Conservation (phyloP, 2,329 filamentous ascomycete genomes). For the Clarireedia monteithiana region DNA sequence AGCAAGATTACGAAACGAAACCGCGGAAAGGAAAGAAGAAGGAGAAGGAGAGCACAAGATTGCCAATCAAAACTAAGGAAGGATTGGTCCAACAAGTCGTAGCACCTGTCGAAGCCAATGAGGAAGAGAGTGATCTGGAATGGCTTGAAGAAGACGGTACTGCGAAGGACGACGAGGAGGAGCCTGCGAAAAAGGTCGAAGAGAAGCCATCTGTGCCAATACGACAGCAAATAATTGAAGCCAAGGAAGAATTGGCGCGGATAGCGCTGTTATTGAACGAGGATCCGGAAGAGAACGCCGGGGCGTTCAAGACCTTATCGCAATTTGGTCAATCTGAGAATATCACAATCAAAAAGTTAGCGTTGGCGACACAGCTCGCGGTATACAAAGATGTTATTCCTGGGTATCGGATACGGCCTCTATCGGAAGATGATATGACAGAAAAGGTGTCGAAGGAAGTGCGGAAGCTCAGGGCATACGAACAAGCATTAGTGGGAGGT, state of each 20-base stretch:
- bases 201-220: slow-evolving; percentile 59
- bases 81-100: slow-evolving; percentile 60
- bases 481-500: slow-evolving; percentile 76
- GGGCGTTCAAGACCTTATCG: slow-evolving; percentile 69
- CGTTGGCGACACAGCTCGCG: slow-evolving; percentile 76
- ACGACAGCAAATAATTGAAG: slow-evolving; percentile 72
- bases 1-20: slow-evolving; percentile 81
- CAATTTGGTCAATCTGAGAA: slow-evolving; percentile 65
- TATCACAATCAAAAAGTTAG: slow-evolving; percentile 73
- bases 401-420: slow-evolving; percentile 84
- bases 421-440: slow-evolving; percentile 64
- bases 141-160: slow-evolving; percentile 51
- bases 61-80: slow-evolving; percentile 82
- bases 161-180: slow-evolving; percentile 36
- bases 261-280: slow-evolving; percentile 79
- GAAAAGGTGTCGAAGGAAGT: slow-evolving; percentile 91
- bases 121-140: slow-evolving; percentile 52
- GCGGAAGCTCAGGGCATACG: slow-evolving; percentile 70
- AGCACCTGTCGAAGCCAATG: slow-evolving; percentile 43
- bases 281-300: slow-evolving; percentile 83
- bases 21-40: slow-evolving; percentile 71
- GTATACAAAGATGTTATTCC: slow-evolving; percentile 96
- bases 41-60: slow-evolving; percentile 57
- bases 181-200: slow-evolving; percentile 41
- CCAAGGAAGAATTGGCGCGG: slow-evolving; percentile 87